Base-by-base conservation (phyloP, 2,329 filamentous ascomycete genomes). In the Grosmannia clavigera region DNA sequence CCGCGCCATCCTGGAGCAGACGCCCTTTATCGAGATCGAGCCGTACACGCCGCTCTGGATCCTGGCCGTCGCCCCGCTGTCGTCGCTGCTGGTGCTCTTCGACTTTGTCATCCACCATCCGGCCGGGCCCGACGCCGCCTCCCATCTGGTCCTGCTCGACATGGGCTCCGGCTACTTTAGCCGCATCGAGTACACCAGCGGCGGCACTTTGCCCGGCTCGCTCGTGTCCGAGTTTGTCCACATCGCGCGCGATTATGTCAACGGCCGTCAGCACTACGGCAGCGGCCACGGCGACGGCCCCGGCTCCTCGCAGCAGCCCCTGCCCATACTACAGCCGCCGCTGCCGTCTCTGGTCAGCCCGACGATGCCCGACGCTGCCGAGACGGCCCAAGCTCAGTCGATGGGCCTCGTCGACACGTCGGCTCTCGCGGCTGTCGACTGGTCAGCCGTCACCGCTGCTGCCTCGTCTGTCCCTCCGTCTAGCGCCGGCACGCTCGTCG, bases 111-210 rank as follows among this genome's bases (percentile, higher is more conserved):
- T 75, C 5, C 71, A 74, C 60, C 68, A 73, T 50, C 73, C 72
- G 1, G 63, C 57, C 5, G 68, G 73, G 38, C 64, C 67, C 0
- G 71, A 75, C 40, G 74, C 69, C 0, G 58, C 55, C 6, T 68
- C 63, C 3, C 75, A 76, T 57, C 67, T 77, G 1, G 67, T 70
- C 3, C 66, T 75, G 0, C 66, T 77, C 11, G 74, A 75, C 54
- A 70, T 76, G 61, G 73, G 66, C 5, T 72, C 70, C 9, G 74
- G 73, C 1, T 73, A 77, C 62, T 77, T 77, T 53, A 74, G 71
- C 55, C 67, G 71, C 9, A 65, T 77, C 9, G 75, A 76, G 62
- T 73, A 70, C 58, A 69, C 70, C 11, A 73, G 72, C 19, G 68
- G 66, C 25, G 53, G 59, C 43, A 55, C 60, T 1, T 63, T 77